Evolutionary conservation across 176 grass and related monocot species (phyloP).

Genomic region (Tillandsia leiboldiana): DNA sequence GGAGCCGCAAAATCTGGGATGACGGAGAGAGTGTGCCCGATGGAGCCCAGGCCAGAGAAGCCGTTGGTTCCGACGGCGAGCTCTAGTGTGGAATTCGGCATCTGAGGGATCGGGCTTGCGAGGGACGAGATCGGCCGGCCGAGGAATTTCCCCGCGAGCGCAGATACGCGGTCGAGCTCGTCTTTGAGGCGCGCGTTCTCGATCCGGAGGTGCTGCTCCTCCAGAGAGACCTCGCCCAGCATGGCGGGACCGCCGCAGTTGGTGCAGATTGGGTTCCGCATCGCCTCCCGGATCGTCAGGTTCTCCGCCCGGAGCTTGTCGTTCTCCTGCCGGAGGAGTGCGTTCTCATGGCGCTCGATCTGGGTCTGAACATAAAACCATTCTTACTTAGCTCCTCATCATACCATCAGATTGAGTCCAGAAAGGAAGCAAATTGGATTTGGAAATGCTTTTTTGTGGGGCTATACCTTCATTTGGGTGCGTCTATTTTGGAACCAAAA

Average conservation of each 20-base stretch:
- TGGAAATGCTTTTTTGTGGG: not conserved
- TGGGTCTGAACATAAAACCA: constrained; percentile 44
- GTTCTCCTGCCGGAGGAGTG: constrained; percentile 86
- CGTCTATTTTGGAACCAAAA: constrained; percentile 98
- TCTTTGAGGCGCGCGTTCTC: constrained; percentile 95
- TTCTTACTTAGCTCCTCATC: not conserved
- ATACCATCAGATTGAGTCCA: not conserved
- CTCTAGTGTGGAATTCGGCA: constrained; percentile 60
- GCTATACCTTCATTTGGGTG: constrained; percentile 90
- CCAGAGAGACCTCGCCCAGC: constrained; percentile 68
- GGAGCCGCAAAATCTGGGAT: constrained; percentile 46
- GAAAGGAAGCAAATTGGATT: not conserved
- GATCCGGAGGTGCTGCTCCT: constrained; percentile 90
- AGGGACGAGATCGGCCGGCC: constrained; percentile 53
- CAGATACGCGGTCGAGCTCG: constrained; percentile 83
- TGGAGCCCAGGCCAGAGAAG: constrained; percentile 35
- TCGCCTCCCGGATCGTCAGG: constrained; percentile 77
- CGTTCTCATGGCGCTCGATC: constrained; percentile 91
- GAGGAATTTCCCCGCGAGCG: constrained; percentile 84
- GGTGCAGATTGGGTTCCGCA: constrained; percentile 69
- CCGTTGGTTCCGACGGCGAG: constrained; percentile 50
- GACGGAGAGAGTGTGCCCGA: constrained; percentile 29
- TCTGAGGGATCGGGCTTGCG: constrained; percentile 16
- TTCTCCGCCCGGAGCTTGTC: constrained; percentile 94
- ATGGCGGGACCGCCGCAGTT: constrained; percentile 66